Evolutionary conservation across 208 protist species (phyloP), one percentile per base, ranked within the genome.

Genomic region (Leishmania tarentolae): DNA sequence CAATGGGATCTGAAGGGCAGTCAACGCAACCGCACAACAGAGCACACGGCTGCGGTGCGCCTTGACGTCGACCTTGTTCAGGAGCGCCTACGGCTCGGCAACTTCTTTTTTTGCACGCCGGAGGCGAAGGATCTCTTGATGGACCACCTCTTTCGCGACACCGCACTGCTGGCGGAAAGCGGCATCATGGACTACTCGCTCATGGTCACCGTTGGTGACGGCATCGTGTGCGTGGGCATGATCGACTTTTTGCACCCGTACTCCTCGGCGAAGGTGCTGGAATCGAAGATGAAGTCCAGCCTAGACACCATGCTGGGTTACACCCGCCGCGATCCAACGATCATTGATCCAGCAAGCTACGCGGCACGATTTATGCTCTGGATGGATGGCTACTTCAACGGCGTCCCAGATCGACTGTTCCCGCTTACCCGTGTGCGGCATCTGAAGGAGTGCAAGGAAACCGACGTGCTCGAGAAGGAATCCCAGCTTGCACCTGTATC

Each of bases 221-320:
- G 65, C 37, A 37, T 47, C 24, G 44, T 85, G 65, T 83, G 77
- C 56, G 77, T 97, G 28, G 92, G 94, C 37, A 81, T 97, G 57
- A 90, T 97, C 46, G 94, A 97, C 84, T 97, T 92, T 81, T 80
- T 97, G 65, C 91, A 97, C 82, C 94, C 94, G 4, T 97, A 94
- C 86, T 92, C 88, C 21, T 87, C 91, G 6, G 91, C 83, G 0
- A 97, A 97, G 78, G 83, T 90, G 66, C 86, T 96, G 21, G 92
- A 97, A 79, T 95, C 92, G 21, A 95, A 92, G 52, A 88, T 97
- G 77, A 97, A 97, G 78, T 92, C 90, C 1, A 92, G 92, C 6
- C 71, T 97, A 2, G 94, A 97, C 75, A 95, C 92, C 0, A 85
- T 96, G 19, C 85, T 95, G 31, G 90, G 91, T 24, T 87, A 88